Percentiles rank a stretch among this genome's conserved stretches.
Conservation (phyloP, 805 yeast species). For the Naumovozyma dairenensis region DNA sequence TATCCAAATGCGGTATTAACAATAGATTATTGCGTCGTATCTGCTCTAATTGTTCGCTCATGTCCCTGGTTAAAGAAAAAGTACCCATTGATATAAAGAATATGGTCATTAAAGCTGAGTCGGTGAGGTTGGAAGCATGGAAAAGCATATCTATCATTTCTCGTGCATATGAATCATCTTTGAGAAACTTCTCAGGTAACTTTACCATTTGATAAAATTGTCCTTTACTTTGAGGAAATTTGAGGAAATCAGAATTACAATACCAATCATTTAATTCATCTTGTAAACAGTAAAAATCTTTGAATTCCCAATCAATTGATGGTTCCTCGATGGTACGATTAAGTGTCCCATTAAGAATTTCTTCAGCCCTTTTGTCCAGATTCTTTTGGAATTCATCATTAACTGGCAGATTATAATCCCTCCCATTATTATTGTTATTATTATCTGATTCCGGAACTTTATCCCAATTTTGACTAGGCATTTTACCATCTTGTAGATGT, state of each 20-base stretch:
- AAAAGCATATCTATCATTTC: conserved; percentile 2
- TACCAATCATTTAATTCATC: conserved; percentile 44
- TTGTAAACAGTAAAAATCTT: conserved; percentile 29
- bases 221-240: conserved; percentile 9
- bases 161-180: conserved; percentile 14
- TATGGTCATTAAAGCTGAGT: conserved; percentile 12
- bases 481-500: conserved; percentile 5
- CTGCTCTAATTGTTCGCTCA: conserved; percentile 10
- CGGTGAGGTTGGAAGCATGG: conserved; percentile 3
- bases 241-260: conserved; percentile 23
- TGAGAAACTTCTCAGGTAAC: conserved; percentile 8
- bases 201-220: conserved; percentile 10
- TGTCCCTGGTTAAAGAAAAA: conserved; percentile 6
- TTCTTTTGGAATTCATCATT: conserved; percentile 29
- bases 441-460: too few relatives aligned
- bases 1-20: conserved; percentile 8
- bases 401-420: conserved; percentile 29
- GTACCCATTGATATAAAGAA: conserved; percentile 23
- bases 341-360: conserved; percentile 11
- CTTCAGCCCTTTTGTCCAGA: conserved; percentile 30
- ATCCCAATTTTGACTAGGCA: neutral
- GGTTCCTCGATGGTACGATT: conserved; percentile 32
- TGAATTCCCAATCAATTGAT: conserved; percentile 34
- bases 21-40: conserved; percentile 19
- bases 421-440: conserved; percentile 2